Base-by-base conservation (phyloP, 2,329 filamentous ascomycete species). In the Calonectria crousiana region DNA sequence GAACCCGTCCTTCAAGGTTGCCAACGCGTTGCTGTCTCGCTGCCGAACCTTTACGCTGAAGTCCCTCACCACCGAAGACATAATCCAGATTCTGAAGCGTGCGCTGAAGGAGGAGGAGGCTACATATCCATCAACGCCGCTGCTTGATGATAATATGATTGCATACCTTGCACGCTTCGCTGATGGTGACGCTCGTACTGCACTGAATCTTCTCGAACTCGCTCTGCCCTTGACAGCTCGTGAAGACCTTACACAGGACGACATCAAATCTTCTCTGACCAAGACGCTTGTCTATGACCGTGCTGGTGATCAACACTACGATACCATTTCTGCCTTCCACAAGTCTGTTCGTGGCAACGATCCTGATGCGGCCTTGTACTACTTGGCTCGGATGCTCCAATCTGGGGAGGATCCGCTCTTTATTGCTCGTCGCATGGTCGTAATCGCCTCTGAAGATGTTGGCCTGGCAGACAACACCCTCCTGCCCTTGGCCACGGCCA, bases 251-350 rank as follows among this genome's bases (percentile, higher is more conserved):
- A 97, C 95, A 0, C 92, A 93, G 75, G 92, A 93, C 8, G 91
- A 92, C 73, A 92, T 99, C 82, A 98, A 98, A 82, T 88, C 92
- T 1, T 91, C 94, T 3, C 89, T 99, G 13, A 98, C 96, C 3
- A 96, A 96, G 82, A 98, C 96, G 0, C 88, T 98, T 2, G 95
- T 98, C 18, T 98, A 98, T 85, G 97, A 99, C 84, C 92, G 97
- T 69, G 95, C 94, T 0, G 96, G 97, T 67, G 97, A 99, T 84
- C 95, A 98, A 83, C 97, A 98, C 86, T 99, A 98, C 87, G 96
- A 99, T 83, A 97, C 95, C 68, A 98, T 99, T 81, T 98, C 95
- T 0, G 97, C 97, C 36, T 97, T 98, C 80, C 97, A 98, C 89
- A 99, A 99, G 82, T 95, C 95, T 3, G 93, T 98, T 13, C 94